Evolutionary conservation across 202 grass and related monocot species (phyloP).

Genomic region (Digitaria exilis): DNA sequence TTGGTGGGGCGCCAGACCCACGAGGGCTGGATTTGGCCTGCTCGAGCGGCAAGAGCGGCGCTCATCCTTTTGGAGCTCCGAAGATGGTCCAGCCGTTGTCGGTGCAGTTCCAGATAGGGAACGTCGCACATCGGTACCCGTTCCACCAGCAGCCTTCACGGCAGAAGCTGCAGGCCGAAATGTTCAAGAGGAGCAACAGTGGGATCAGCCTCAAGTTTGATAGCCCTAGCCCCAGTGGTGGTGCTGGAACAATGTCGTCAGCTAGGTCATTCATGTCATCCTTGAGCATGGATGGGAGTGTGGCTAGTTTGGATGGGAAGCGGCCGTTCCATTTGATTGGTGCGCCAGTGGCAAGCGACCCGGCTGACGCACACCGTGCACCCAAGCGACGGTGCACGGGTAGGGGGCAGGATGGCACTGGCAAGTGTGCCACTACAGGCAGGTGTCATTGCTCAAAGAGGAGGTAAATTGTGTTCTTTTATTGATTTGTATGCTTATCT

Average conservation of each 20-base stretch:
- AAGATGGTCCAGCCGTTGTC: slow-evolving; percentile 61
- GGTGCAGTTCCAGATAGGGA: slow-evolving; percentile 62
- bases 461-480: slow-evolving; percentile 53
- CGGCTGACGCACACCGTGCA: slow-evolving; percentile 45
- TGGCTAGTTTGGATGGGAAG: slow-evolving; percentile 84
- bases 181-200: slow-evolving; percentile 82
- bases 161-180: slow-evolving; percentile 82
- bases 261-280: slow-evolving; percentile 83
- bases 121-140: slow-evolving; percentile 46
- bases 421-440: slow-evolving; percentile 64
- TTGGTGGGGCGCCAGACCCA: not conserved
- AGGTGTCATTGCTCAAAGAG: slow-evolving; percentile 96
- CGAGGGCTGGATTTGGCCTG: slow-evolving; percentile 41
- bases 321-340: slow-evolving; percentile 70
- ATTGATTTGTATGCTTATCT: not conserved
- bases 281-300: slow-evolving; percentile 84
- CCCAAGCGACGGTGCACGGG: slow-evolving; percentile 68
- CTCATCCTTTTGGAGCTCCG: slow-evolving; percentile 35
- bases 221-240: slow-evolving; percentile 34
- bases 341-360: slow-evolving; percentile 58
- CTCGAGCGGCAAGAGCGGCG: slow-evolving; percentile 34
- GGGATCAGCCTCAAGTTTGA: slow-evolving; percentile 85
- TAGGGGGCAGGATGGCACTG: slow-evolving; percentile 67
- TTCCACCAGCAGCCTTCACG: slow-evolving; percentile 61
- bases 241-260: slow-evolving; percentile 58